phyloP scores from a whole-genome alignment of 1,284 basidiomycete species.

The Naganishia liquefaciens region DNA sequence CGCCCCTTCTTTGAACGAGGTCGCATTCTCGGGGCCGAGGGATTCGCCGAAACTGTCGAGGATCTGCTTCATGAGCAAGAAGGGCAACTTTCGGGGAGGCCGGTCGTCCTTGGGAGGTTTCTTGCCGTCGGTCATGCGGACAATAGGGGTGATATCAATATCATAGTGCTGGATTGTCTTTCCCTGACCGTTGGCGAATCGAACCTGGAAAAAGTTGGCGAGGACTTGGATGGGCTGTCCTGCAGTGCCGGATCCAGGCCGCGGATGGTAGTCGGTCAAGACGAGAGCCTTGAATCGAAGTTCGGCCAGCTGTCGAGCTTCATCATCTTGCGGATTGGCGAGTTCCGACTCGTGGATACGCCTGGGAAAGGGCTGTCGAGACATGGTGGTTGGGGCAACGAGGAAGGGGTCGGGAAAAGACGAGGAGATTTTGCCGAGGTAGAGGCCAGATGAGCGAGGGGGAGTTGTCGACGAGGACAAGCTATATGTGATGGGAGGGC shows the following conservation, averaged over 20 bases:
- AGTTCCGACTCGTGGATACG: conserved; percentile 28
- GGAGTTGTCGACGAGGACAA: not conserved
- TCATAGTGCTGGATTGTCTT: conserved; percentile 48
- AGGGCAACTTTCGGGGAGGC: conserved; percentile 3
- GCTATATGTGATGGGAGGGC: not conserved
- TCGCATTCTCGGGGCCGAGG: not conserved
- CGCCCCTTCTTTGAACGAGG: conserved; percentile 4
- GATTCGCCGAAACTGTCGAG: not conserved
- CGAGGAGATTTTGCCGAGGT: not conserved
- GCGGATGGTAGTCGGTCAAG: conserved; percentile 30
- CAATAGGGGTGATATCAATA: conserved; percentile 49
- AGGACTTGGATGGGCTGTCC: conserved; percentile 44
- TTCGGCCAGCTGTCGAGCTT: conserved; percentile 14
- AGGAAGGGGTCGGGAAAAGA: not conserved
- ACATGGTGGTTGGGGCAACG: not conserved
- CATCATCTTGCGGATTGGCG: conserved; percentile 28
- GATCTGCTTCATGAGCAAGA: not conserved
- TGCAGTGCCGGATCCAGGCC: conserved; percentile 41
- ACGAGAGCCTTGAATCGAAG: conserved; percentile 27
- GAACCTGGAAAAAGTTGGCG: conserved; percentile 47
- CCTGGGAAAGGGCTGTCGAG: not conserved
- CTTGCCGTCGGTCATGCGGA: conserved; percentile 45
- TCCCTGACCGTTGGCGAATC: conserved; percentile 41
- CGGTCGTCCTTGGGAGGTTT: conserved; percentile 10
- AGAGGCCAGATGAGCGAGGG: not conserved